phyloP scores from a whole-genome alignment of 164 flowering plant genomes.

The Tinospora cordifolia region DNA sequence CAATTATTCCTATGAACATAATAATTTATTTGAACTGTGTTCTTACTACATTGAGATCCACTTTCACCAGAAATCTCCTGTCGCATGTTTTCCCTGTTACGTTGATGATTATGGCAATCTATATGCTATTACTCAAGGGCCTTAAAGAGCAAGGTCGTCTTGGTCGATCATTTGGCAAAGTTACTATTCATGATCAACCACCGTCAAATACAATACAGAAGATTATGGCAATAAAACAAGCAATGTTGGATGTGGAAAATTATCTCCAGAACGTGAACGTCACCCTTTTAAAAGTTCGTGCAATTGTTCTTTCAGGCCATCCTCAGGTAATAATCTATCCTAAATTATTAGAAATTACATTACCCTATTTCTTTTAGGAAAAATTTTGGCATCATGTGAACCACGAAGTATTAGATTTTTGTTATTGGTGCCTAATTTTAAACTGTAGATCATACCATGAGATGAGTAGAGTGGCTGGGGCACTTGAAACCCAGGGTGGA shows the following conservation, averaged over 20 bases:
- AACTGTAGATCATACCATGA: background rate
- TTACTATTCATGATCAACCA: conserved; percentile 85
- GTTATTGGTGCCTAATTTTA: background rate
- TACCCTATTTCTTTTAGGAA: background rate
- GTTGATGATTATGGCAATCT: conserved; percentile 50
- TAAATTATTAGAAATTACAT: background rate
- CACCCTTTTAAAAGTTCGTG: conserved; percentile 64
- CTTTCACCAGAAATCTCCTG: conserved; percentile 59
- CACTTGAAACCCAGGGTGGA: no score
- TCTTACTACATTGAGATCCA: conserved; percentile 7
- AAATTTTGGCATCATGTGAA: background rate
- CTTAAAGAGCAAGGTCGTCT: conserved; percentile 91
- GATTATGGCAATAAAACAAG: conserved; percentile 81
- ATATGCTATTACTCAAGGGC: conserved; percentile 69
- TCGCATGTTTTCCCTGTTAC: conserved; percentile 56
- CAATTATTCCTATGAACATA: no score
- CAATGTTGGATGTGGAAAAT: conserved; percentile 74
- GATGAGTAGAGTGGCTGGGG: no score
- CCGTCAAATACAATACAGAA: conserved; percentile 90
- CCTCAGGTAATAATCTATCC: conserved; percentile 68
- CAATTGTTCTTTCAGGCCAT: conserved; percentile 77
- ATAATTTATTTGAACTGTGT: background rate
- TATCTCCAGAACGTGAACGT: conserved; percentile 76
- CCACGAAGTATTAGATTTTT: background rate
- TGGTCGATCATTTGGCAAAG: conserved; percentile 78